phyloP scores from a whole-genome alignment of 257 asterid genomes.

The Scutellaria barbata region DNA sequence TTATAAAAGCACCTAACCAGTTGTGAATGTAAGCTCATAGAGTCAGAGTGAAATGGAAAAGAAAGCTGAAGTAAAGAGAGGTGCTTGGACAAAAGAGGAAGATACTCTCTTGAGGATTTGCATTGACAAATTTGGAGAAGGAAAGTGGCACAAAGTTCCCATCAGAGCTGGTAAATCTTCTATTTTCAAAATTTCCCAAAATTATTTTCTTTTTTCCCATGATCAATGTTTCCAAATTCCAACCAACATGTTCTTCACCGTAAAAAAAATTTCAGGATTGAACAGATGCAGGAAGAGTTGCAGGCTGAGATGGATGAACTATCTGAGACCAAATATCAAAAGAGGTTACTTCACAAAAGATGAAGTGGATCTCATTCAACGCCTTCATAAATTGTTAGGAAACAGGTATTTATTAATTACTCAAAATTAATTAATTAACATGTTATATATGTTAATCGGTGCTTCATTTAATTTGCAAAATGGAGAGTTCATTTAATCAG shows the following conservation, averaged over 20 bases:
- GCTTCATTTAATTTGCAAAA: too few relatives aligned
- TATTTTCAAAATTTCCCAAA: too few relatives aligned
- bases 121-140: slow-evolving; percentile 49
- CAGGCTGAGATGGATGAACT: slow-evolving; percentile 48
- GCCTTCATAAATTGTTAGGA: slow-evolving; percentile 45
- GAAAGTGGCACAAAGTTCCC: slow-evolving; percentile 54
- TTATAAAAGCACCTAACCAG: too few relatives aligned
- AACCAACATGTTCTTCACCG: too few relatives aligned
- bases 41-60: too few relatives aligned
- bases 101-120: slow-evolving; percentile 45
- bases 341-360: slow-evolving; percentile 36
- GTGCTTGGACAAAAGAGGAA: slow-evolving; percentile 52
- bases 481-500: too few relatives aligned
- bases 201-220: too few relatives aligned
- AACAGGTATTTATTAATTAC: slow-evolving; percentile 34
- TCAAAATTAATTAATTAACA: too few relatives aligned
- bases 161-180: background rate
- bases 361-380: slow-evolving; percentile 41
- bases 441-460: too few relatives aligned
- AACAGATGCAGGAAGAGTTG: slow-evolving; percentile 51
- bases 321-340: slow-evolving; percentile 41
- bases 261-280: slow-evolving; percentile 28
- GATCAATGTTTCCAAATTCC: too few relatives aligned
- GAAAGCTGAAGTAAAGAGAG: slow-evolving; percentile 40
- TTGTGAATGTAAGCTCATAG: too few relatives aligned